Percentiles rank a stretch among this genome's conserved stretches.
Conservation (phyloP, 768 basidiomycete genomes). For the Mycena sanguinolenta region DNA sequence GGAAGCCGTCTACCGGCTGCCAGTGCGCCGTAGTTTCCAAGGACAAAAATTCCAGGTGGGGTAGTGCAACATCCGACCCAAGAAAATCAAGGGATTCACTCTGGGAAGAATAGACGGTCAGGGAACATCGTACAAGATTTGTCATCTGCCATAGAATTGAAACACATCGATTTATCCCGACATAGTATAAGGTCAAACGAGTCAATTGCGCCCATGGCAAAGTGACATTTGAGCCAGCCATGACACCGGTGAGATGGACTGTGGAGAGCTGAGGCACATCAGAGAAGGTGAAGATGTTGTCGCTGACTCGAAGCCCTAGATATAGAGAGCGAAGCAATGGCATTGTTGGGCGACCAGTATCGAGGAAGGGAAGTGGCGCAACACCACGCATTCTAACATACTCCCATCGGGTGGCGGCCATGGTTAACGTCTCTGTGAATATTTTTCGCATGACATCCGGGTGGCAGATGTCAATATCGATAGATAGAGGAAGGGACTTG, state of each 20-base stretch:
- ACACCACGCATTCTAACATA: too few relatives aligned
- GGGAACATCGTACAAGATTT: background rate
- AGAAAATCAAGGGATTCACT: too few relatives aligned
- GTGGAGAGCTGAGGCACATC: background rate
- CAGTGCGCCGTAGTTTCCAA: too few relatives aligned
- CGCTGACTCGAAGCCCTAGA: background rate
- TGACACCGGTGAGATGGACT: background rate
- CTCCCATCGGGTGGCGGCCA: too few relatives aligned
- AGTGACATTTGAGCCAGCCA: background rate
- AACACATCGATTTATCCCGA: background rate
- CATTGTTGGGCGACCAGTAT: background rate
- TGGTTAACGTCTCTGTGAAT: too few relatives aligned
- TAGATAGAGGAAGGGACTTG: too few relatives aligned
- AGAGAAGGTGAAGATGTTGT: background rate
- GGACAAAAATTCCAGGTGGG: too few relatives aligned
- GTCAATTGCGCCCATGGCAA: conserved; percentile 8
- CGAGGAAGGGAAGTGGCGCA: background rate
- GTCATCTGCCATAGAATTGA: background rate
- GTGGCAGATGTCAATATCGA: too few relatives aligned
- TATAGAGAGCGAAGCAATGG: background rate
- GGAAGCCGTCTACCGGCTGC: too few relatives aligned
- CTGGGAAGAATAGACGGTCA: background rate
- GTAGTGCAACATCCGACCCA: too few relatives aligned
- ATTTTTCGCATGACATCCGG: too few relatives aligned
- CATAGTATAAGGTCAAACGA: background rate